phyloP scores from a whole-genome alignment of 2,329 filamentous ascomycete genomes.

The Neonectria sp. region DNA sequence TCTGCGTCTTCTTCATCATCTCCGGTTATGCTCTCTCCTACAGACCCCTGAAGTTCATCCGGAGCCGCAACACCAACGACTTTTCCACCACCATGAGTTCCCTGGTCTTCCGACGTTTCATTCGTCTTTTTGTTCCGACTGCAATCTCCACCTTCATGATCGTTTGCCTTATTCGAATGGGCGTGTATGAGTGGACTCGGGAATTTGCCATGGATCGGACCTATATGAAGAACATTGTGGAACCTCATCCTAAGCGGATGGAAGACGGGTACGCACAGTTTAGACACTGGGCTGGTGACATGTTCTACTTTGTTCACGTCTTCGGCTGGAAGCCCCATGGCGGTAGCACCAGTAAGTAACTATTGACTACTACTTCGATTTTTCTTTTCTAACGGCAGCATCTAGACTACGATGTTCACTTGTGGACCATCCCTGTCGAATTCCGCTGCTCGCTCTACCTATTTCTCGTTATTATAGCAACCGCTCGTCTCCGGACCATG shows the following conservation, averaged over 20 bases:
- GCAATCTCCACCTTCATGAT: conserved; percentile 66
- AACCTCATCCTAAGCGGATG: conserved; percentile 61
- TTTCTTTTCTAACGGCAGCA: conserved; percentile 37
- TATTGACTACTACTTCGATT: background rate
- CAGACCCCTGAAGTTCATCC: conserved; percentile 64
- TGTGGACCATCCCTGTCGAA: conserved; percentile 76
- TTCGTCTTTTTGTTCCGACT: conserved; percentile 68
- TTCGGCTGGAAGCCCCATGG: conserved; percentile 66
- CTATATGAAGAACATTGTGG: conserved; percentile 65
- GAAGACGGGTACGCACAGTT: conserved; percentile 58
- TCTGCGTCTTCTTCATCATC: conserved; percentile 74
- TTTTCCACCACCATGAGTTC: conserved; percentile 64
- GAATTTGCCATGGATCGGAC: conserved; percentile 60
- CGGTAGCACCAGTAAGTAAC: conserved; percentile 59
- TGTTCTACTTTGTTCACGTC: conserved; percentile 66
- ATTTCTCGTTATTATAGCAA: conserved; percentile 67
- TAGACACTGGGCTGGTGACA: conserved; percentile 62
- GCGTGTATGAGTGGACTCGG: conserved; percentile 64
- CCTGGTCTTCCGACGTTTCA: conserved; percentile 65
- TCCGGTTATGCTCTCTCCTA: conserved; percentile 74
- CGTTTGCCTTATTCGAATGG: conserved; percentile 60
- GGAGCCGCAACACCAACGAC: conserved; percentile 54
- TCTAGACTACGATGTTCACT: conserved; percentile 67
- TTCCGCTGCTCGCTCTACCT: conserved; percentile 71
- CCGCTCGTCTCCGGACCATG: conserved; percentile 60